A percentile compares a stretch with the other conserved stretches of the same genome.
Conservation (phyloP, 768 basidiomycete species). For the Lactarius evosmus region DNA sequence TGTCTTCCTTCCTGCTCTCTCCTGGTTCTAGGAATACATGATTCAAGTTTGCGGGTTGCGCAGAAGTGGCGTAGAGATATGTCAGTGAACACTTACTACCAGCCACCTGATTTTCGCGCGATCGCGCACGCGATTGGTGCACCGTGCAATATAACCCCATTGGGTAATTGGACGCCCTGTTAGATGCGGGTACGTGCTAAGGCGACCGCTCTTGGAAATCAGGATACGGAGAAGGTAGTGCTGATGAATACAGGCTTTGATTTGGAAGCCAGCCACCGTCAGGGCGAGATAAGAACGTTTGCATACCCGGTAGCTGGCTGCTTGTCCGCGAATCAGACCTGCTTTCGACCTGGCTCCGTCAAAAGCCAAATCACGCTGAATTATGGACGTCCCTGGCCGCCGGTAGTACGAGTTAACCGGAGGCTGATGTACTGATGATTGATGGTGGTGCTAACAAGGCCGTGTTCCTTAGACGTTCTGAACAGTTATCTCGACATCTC, state of each 20-base stretch:
- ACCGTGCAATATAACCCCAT: neutral
- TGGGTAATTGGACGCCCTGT: neutral
- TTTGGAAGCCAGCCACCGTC: conserved; percentile 11
- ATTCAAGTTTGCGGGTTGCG: neutral
- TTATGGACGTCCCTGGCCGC: too few relatives aligned
- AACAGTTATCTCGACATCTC: neutral
- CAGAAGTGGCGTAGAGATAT: too few relatives aligned
- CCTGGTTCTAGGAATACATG: neutral
- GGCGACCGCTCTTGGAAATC: neutral
- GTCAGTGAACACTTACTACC: neutral
- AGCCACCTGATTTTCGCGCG: neutral
- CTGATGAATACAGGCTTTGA: conserved; percentile 10
- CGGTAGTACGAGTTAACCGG: neutral
- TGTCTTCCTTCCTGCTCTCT: neutral
- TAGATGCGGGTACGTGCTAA: neutral
- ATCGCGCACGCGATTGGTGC: neutral
- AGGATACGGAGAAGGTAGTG: conserved; percentile 2
- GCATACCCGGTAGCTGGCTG: neutral
- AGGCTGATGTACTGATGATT: neutral
- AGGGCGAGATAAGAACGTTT: conserved; percentile 13
- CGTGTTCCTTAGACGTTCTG: neutral
- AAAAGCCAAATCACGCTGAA: too few relatives aligned
- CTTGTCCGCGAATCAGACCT: neutral
- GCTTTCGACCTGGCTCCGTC: neutral
- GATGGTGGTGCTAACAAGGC: neutral